Evolutionary conservation across 108 stramenopile species (phyloP).

Genomic region (Conticribra weissflogii): DNA sequence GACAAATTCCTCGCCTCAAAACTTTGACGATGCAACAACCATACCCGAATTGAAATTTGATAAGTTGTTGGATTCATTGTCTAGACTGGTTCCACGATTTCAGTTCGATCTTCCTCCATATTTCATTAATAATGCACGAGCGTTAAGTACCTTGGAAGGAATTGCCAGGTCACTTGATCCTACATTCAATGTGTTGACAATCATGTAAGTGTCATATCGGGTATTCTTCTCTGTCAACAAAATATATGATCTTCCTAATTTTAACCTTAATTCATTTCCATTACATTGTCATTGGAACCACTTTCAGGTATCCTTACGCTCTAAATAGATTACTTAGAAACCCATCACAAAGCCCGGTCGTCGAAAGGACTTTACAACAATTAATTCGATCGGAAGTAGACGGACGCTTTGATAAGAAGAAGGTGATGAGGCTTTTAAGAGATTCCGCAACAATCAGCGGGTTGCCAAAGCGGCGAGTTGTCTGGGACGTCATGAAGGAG

Average conservation of each 20-base stretch:
- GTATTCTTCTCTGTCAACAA: neutral
- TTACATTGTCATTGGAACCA: too few species aligned
- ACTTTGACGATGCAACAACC: conserved; percentile 18
- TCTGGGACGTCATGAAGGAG: conserved; percentile 60
- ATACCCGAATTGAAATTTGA: conserved; percentile 78
- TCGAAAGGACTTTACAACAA: conserved; percentile 57
- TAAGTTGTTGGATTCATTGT: conserved; percentile 64
- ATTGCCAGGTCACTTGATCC: conserved; percentile 75
- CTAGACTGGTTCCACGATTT: conserved; percentile 73
- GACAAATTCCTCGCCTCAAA: neutral
- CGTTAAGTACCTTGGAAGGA: conserved; percentile 71
- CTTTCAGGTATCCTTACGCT: conserved; percentile 62
- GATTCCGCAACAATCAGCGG: conserved; percentile 68
- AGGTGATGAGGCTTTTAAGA: conserved; percentile 50
- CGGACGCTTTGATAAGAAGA: conserved; percentile 46
- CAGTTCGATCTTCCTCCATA: conserved; percentile 79
- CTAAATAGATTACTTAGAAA: conserved; percentile 60
- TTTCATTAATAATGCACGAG: conserved; percentile 78
- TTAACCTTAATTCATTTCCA: too few species aligned
- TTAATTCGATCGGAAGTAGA: conserved; percentile 56
- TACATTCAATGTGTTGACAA: conserved; percentile 66
- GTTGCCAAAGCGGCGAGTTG: conserved; percentile 51
- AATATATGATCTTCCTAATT: neutral
- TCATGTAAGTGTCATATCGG: conserved; percentile 16
- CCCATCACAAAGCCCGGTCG: conserved; percentile 60